Percentiles rank a stretch among this genome's conserved stretches.
phyloP scores from a whole-genome alignment of 768 basidiomycete genomes.

The Pholiota conissans region DNA sequence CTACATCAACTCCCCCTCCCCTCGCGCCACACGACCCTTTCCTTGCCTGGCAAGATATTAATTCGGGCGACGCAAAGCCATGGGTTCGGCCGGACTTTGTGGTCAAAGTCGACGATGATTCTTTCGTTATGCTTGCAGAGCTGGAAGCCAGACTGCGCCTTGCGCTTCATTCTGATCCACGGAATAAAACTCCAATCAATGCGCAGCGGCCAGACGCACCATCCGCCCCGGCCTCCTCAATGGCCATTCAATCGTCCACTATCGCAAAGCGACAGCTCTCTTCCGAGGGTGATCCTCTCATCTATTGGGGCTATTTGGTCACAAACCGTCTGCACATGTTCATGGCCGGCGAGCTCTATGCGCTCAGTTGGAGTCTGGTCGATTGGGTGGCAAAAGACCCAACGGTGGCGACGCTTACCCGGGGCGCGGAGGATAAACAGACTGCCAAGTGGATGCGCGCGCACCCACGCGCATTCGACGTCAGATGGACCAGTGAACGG shows the following conservation, averaged over 20 bases:
- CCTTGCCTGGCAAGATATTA: slow-evolving; percentile 51
- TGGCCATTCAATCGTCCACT: not conserved
- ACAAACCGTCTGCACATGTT: slow-evolving; percentile 86
- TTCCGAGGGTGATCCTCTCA: slow-evolving; percentile 57
- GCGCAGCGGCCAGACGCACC: slow-evolving; percentile 13
- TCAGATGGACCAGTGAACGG: slow-evolving; percentile 89
- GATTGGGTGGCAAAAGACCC: slow-evolving; percentile 83
- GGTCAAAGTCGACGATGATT: slow-evolving; percentile 93
- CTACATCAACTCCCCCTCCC: slow-evolving; percentile 51
- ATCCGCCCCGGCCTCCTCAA: not conserved
- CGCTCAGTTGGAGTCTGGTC: slow-evolving; percentile 84
- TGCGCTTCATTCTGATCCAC: slow-evolving; percentile 55
- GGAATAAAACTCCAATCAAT: slow-evolving; percentile 19
- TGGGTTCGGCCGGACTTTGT: slow-evolving; percentile 93
- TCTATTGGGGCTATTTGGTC: slow-evolving; percentile 90
- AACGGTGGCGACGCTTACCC: slow-evolving; percentile 60
- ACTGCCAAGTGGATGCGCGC: slow-evolving; percentile 89
- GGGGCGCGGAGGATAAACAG: slow-evolving; percentile 92
- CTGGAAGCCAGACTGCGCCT: slow-evolving; percentile 86
- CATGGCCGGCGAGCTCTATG: slow-evolving; percentile 96
- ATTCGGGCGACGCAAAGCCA: slow-evolving; percentile 40
- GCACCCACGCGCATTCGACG: slow-evolving; percentile 75
- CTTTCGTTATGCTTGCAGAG: slow-evolving; percentile 93
- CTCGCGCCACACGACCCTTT: slow-evolving; percentile 76
- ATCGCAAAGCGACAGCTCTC: not conserved